Base-by-base conservation (phyloP, 1,284 basidiomycete species). In the Cryptococcus amylolentus region DNA sequence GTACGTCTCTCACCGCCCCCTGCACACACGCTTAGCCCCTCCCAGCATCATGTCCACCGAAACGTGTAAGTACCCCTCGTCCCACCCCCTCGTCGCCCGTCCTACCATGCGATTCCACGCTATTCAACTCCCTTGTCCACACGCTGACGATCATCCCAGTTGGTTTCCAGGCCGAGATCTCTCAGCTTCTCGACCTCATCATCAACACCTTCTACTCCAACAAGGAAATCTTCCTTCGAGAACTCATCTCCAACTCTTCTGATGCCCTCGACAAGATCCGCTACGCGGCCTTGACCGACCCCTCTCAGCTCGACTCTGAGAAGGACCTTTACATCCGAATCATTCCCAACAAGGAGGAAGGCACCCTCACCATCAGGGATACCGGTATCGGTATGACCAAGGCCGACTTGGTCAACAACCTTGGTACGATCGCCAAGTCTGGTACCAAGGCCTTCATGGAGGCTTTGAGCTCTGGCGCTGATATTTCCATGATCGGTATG, bases 331-430 rank as follows among this genome's bases (percentile, higher is more conserved):
- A 81, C 84, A 93, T 97, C 78, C 88, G 89, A 59, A 91, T 97
- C 82, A 85, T 82, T 64, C 92, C 92, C 64, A 88, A 98, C 85
- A 93, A 93, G 83, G 93, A 96, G 81, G 89, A 90, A 83, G 96
- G 95, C 78, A 79, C 88, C 60, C 86, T 99, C 60, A 82, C 84
- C 77, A 87, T 98, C 79, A 90, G 92, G 62, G 95, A 98, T 79
- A 90, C 92, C 60, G 96, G 96, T 88, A 84, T 98, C 67, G 95
- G 96, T 79, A 96, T 96, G 92, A 97, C 92, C 83, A 97, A 97
- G 84, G 91, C 92, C 61, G 73, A 74, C 60, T 62, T 76, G 43
- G 73, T 73, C 54, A 73, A 73, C 68, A 98, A 98, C 86, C 85
- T 99, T 64, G 96, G 95, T 83, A 99, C 96, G 58, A 98, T 99